Evolutionary conservation across 1,284 basidiomycete genomes (phyloP).

Genomic region (Fomitopsis palustris): DNA sequence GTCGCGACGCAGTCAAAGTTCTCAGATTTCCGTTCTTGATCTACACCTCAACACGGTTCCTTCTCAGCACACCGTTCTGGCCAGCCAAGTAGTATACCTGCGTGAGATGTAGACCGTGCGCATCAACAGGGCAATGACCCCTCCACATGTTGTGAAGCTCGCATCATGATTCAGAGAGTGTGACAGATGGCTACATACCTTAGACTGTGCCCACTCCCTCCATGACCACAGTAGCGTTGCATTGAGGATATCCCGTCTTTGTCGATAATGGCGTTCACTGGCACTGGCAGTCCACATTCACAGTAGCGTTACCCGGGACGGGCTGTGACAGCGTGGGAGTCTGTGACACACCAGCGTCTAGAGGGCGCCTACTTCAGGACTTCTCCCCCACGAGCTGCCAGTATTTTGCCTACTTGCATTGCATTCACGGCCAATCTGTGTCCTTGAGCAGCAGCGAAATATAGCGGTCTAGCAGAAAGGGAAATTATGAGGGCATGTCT

Average conservation of each 20-base stretch:
- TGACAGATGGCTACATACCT: neutral
- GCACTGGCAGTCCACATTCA: neutral
- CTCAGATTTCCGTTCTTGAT: slow-evolving; percentile 45
- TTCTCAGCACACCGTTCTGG: slow-evolving; percentile 5
- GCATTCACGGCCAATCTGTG: no score
- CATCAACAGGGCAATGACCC: slow-evolving; percentile 16
- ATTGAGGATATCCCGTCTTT: no score
- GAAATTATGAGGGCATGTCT: no score
- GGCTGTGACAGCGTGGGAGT: neutral
- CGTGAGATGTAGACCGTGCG: slow-evolving; percentile 10
- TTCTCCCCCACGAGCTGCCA: no score
- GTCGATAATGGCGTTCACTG: no score
- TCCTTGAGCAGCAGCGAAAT: no score
- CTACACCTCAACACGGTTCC: slow-evolving; percentile 31
- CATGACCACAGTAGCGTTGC: no score
- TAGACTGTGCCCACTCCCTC: no score
- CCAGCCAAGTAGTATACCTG: slow-evolving; percentile 14
- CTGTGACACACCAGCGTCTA: no score
- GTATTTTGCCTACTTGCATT: neutral
- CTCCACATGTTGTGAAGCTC: slow-evolving; percentile 12
- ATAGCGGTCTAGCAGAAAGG: no score
- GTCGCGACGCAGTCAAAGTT: neutral
- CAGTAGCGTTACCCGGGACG: neutral
- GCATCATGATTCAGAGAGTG: slow-evolving; percentile 10
- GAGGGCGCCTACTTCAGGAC: no score